Conservation (phyloP, 2,329 filamentous ascomycete genomes). For the Remersonia thermophila region DNA sequence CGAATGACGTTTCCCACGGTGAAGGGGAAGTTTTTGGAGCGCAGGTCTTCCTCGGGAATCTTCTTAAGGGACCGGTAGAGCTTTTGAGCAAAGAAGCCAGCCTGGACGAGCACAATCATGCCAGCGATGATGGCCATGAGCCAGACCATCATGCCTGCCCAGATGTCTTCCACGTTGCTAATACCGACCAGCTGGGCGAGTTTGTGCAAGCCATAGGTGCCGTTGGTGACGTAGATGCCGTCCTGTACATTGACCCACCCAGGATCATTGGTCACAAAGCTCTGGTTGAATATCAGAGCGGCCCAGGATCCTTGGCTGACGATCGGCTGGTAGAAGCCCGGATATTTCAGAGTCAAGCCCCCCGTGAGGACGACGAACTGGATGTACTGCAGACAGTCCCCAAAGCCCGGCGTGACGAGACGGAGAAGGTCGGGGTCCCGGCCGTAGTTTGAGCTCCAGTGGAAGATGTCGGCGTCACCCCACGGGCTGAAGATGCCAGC, state of each 20-base stretch:
- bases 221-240: conserved; percentile 74
- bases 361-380: conserved; percentile 85
- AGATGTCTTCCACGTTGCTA: conserved; percentile 63
- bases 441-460: conserved; percentile 97
- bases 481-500: conserved; percentile 86
- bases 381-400: conserved; percentile 92
- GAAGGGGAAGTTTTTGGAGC: conserved; percentile 86
- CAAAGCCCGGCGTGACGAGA: conserved; percentile 89
- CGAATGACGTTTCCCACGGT: conserved; percentile 67
- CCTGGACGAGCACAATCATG: conserved; percentile 58
- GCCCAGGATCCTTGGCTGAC: conserved; percentile 85
- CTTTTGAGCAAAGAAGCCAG: conserved; percentile 68
- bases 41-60: conserved; percentile 72
- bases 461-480: conserved; percentile 81
- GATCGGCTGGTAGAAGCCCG: conserved; percentile 86
- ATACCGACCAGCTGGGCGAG: conserved; percentile 77
- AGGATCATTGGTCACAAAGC: conserved; percentile 59
- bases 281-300: conserved; percentile 82
- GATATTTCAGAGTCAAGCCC: conserved; percentile 76
- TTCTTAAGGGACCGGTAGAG: conserved; percentile 57
- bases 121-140: conserved; percentile 62
- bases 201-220: conserved; percentile 65
- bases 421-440: conserved; percentile 84
- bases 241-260: conserved; percentile 60
- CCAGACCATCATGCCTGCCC: conserved; percentile 91